Conservation (phyloP, 495 filamentous ascomycete species). For the Neurospora tetrasperma region DNA sequence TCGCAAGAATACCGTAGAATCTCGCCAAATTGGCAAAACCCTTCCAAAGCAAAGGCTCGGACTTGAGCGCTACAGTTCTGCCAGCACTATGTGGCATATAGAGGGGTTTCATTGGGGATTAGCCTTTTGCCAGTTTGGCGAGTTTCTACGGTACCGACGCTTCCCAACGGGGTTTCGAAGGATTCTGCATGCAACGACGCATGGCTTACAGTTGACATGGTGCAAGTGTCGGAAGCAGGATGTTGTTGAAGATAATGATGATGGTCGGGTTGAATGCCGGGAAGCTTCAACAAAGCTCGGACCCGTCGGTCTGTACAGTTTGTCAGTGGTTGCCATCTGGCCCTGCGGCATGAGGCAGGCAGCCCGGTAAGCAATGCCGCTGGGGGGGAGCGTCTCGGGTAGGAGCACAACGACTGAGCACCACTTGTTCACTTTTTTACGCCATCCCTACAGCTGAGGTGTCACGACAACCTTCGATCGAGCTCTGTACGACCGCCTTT, state of each 20-base stretch:
- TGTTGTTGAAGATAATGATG: background rate
- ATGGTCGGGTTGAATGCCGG: background rate
- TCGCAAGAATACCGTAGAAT: too few species aligned
- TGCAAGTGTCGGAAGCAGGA: background rate
- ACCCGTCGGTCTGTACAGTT: background rate
- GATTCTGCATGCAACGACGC: too few species aligned
- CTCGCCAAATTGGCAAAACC: too few species aligned
- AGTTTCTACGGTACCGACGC: too few species aligned
- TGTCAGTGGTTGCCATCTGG: background rate
- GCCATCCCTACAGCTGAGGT: background rate
- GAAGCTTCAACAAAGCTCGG: background rate
- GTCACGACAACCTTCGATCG: background rate
- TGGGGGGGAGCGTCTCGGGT: background rate
- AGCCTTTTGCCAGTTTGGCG: too few species aligned
- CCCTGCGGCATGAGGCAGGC: background rate
- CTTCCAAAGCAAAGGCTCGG: too few species aligned
- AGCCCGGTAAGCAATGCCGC: background rate
- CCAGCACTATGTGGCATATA: too few species aligned
- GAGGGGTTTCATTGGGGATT: too few species aligned
- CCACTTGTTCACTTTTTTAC: background rate
- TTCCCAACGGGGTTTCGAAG: background rate
- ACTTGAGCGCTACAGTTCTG: too few species aligned
- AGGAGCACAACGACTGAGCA: constrained; percentile 1
- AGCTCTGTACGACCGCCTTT: background rate
- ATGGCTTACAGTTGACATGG: background rate